Evolutionary conservation across 768 basidiomycete species (phyloP).

Genomic region (Russula abietina): DNA sequence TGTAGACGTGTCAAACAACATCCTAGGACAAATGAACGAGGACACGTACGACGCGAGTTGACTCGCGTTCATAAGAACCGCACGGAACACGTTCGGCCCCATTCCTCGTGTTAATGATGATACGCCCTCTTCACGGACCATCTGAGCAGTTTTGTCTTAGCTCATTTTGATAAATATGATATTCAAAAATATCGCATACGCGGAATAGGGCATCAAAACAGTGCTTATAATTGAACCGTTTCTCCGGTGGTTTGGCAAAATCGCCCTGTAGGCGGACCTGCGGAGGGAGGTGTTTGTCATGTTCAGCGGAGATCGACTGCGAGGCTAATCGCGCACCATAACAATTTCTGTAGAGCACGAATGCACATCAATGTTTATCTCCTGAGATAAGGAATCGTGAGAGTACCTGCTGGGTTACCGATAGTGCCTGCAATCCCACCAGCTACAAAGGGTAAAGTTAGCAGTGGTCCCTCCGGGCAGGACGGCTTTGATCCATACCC

Average conservation of each 20-base stretch:
- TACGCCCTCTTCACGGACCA: conserved; percentile 81
- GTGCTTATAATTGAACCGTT: conserved; percentile 86
- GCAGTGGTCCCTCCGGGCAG: not conserved
- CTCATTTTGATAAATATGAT: conserved; percentile 10
- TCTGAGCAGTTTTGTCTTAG: conserved; percentile 38
- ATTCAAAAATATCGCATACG: conserved; percentile 41
- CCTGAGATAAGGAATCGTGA: not conserved
- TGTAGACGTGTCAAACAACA: conserved; percentile 27
- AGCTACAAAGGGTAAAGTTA: conserved; percentile 38
- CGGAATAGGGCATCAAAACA: conserved; percentile 83
- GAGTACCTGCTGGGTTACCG: conserved; percentile 79
- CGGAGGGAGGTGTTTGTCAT: conserved; percentile 22
- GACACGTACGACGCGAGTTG: conserved; percentile 77
- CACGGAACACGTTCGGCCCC: conserved; percentile 80
- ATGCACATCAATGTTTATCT: not conserved
- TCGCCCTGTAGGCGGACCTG: conserved; percentile 83
- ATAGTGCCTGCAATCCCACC: conserved; percentile 81
- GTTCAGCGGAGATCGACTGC: not conserved
- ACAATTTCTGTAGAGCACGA: conserved; percentile 51
- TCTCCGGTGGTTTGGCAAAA: conserved; percentile 81
- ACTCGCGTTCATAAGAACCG: conserved; percentile 85
- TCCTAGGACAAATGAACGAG: not conserved
- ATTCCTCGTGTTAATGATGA: conserved; percentile 73
- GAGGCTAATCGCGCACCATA: conserved; percentile 39
- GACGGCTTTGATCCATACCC: conserved; percentile 40